These are phyloP conservation scores for Kazachstania bromeliacearum DNA, from an alignment of 805 yeast species.

Conservation along the genomic window DNA sequence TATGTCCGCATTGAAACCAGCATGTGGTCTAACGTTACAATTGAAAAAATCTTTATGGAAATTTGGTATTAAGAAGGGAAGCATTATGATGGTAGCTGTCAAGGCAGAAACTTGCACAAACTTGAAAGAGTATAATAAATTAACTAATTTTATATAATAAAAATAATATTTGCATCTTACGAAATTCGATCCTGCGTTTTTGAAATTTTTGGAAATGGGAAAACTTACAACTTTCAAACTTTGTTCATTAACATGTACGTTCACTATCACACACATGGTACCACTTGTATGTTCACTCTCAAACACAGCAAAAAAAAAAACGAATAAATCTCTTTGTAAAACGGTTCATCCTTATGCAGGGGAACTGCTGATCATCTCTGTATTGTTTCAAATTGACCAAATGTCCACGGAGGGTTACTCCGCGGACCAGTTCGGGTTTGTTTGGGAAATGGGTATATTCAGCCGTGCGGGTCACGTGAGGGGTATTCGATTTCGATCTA, in stretches of 20 bases:
- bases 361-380: constrained; percentile 99
- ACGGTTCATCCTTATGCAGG: constrained; percentile 99
- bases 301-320: constrained; percentile 55
- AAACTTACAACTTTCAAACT: background rate
- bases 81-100: constrained; percentile 16
- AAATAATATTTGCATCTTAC: background rate
- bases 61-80: constrained; percentile 12
- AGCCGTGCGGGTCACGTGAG: no score
- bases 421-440: constrained; percentile 13
- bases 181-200: no score
- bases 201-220: no score
- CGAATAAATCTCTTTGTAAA: constrained; percentile 97
- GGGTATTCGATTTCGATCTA: no score
- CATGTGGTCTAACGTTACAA: constrained; percentile 14
- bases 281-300: no score
- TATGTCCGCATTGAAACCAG: constrained; percentile 2
- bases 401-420: constrained; percentile 53
- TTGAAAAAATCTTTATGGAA: constrained; percentile 19
- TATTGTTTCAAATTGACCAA: constrained; percentile 99
- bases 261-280: no score
- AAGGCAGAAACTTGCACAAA: constrained; percentile 16
- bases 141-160: constrained; percentile 11
- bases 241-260: no score
- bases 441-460: no score
- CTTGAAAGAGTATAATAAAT: constrained; percentile 17